A percentile compares a stretch with the other conserved stretches of the same genome.
Evolutionary conservation across 305 asterid genomes (phyloP).

Genomic region (Fraxinus floribunda): DNA sequence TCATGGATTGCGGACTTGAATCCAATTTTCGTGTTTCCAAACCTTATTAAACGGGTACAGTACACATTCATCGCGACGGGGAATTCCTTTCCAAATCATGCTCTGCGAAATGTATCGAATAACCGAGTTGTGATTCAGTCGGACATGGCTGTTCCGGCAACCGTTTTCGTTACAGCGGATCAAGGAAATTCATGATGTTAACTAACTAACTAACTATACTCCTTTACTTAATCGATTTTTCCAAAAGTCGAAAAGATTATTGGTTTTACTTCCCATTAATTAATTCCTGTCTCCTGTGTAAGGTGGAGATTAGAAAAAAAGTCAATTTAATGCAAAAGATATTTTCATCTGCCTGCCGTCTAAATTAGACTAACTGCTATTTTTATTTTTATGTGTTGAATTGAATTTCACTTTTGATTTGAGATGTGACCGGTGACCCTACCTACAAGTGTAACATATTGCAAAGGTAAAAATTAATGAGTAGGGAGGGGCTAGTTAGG

Average conservation of each 20-base stretch:
- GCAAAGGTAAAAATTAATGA: not conserved
- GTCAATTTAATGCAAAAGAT: not conserved
- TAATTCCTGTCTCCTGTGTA: not conserved
- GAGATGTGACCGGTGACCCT: not conserved
- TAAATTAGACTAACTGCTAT: not conserved
- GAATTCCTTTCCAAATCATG: constrained; percentile 51
- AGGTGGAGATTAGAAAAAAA: not conserved
- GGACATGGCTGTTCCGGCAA: constrained; percentile 44
- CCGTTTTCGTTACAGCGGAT: constrained; percentile 57
- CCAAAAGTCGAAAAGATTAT: not conserved
- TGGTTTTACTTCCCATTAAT: not conserved
- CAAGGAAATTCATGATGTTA: constrained; percentile 46
- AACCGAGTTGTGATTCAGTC: constrained; percentile 65
- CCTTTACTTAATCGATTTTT: not conserved
- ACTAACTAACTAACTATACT: not conserved
- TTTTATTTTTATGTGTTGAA: not conserved
- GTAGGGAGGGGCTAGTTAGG: not conserved
- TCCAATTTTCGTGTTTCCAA: constrained; percentile 62
- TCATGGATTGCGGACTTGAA: constrained; percentile 71
- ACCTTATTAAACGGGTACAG: constrained; percentile 54
- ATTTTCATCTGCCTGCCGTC: not conserved
- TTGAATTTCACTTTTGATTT: not conserved
- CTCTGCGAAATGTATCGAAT: constrained; percentile 50
- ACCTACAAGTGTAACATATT: not conserved
- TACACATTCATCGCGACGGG: constrained; percentile 54